A percentile compares a stretch with the other conserved stretches of the same genome.
Evolutionary conservation across 2,329 filamentous ascomycete genomes (phyloP).

Genomic region (Colletotrichum cuscutae): DNA sequence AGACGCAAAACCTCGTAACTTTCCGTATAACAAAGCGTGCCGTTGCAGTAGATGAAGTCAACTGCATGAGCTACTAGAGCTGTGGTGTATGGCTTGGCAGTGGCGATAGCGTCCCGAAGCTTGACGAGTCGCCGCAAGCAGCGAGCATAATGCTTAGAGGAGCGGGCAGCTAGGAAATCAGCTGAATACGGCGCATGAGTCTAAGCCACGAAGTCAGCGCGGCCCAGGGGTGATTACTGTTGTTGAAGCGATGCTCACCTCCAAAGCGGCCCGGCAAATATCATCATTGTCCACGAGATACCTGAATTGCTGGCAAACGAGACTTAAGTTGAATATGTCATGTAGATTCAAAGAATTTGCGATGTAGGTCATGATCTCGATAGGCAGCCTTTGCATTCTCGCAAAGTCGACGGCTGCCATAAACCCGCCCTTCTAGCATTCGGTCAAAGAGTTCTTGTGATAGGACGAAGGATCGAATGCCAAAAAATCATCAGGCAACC

Average conservation of each 20-base stretch:
- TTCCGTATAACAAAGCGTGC: constrained; percentile 72
- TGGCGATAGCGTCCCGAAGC: constrained; percentile 67
- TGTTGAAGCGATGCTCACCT: constrained; percentile 55
- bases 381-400: constrained; percentile 56
- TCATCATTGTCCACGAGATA: constrained; percentile 62
- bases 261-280: constrained; percentile 66
- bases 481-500: background rate
- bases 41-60: constrained; percentile 70
- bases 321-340: constrained; percentile 67
- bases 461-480: background rate
- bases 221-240: background rate
- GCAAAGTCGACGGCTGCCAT: constrained; percentile 2
- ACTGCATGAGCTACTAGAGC: constrained; percentile 69
- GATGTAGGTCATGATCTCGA: constrained; percentile 72
- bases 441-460: background rate
- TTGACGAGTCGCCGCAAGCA: constrained; percentile 71
- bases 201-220: constrained; percentile 36
- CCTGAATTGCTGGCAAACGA: constrained; percentile 61
- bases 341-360: constrained; percentile 64
- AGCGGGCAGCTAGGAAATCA: constrained; percentile 38
- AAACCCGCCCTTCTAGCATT: constrained; percentile 4
- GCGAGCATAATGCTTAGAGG: constrained; percentile 52
- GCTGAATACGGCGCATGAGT: constrained; percentile 38
- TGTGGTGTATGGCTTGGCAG: constrained; percentile 70
- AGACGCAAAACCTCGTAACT: constrained; percentile 61